These are phyloP conservation scores for Batkoa obscura DNA, from an alignment of 371 early-diverging fungal genomes.

Conservation along the genomic window DNA sequence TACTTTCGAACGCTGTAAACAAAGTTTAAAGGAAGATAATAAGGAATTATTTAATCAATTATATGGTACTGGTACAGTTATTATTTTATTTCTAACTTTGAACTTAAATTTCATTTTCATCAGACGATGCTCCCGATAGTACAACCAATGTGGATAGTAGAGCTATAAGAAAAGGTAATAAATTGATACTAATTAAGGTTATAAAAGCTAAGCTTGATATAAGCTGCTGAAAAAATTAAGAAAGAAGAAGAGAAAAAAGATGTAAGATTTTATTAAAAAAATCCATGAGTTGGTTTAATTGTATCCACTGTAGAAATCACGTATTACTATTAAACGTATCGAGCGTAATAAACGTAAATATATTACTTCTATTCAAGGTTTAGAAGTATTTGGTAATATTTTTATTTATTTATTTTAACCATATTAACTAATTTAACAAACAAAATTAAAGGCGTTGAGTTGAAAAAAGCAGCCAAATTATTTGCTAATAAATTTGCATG, in stretches of 20 bases:
- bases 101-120: conserved; percentile 7
- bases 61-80: conserved; percentile 10
- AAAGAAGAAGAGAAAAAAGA: conserved; percentile 52
- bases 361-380: conserved; percentile 52
- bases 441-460: conserved; percentile 31
- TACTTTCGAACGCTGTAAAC: conserved; percentile 54
- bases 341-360: conserved; percentile 83
- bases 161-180: conserved; percentile 16
- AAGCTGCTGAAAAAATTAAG: conserved; percentile 46
- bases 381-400: conserved; percentile 51
- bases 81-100: neutral
- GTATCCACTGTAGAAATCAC: neutral
- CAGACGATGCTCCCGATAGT: conserved; percentile 18
- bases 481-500: conserved; percentile 85
- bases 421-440: conserved; percentile 14
- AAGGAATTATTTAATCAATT: conserved; percentile 27
- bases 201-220: neutral
- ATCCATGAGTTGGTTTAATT: neutral
- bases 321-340: conserved; percentile 52
- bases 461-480: conserved; percentile 85
- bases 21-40: conserved; percentile 47
- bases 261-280: conserved; percentile 15
- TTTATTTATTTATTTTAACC: neutral
- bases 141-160: conserved; percentile 14
- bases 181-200: neutral